These are phyloP conservation scores for Tilletia setariae DNA, from an alignment of 1,284 basidiomycete species.

Conservation along the genomic window DNA sequence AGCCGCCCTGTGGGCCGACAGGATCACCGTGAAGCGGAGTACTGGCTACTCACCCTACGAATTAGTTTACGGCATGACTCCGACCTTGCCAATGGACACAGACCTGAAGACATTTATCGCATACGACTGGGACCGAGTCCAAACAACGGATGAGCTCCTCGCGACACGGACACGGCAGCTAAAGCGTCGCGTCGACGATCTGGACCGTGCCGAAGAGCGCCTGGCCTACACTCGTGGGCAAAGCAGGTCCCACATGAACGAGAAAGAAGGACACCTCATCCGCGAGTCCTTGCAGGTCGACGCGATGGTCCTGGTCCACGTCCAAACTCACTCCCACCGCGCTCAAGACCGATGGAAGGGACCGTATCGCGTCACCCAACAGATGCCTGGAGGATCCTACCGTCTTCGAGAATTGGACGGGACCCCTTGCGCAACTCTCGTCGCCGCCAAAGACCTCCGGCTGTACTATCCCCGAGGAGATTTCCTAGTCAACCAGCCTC, in stretches of 20 bases:
- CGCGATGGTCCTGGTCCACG: neutral
- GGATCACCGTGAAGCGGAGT: too few species aligned
- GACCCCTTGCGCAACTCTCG: too few species aligned
- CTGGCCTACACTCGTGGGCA: neutral
- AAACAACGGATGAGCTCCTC: neutral
- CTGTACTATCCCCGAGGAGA: neutral
- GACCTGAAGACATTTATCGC: too few species aligned
- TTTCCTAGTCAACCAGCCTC: neutral
- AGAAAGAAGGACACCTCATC: neutral
- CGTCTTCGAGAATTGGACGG: too few species aligned
- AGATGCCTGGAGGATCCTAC: too few species aligned
- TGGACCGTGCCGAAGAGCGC: neutral
- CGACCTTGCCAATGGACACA: too few species aligned
- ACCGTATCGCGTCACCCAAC: neutral
- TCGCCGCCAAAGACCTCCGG: too few species aligned
- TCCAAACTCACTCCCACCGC: neutral
- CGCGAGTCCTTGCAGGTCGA: neutral
- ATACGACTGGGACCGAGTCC: too few species aligned
- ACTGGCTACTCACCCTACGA: too few species aligned
- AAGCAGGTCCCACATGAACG: neutral
- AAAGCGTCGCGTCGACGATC: neutral
- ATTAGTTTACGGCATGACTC: too few species aligned
- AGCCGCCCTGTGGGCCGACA: too few species aligned
- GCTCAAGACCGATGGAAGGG: neutral
- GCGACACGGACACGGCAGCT: neutral